Base-by-base conservation (phyloP, 192 early-diverging fungal species). In the Backusella luteola region DNA sequence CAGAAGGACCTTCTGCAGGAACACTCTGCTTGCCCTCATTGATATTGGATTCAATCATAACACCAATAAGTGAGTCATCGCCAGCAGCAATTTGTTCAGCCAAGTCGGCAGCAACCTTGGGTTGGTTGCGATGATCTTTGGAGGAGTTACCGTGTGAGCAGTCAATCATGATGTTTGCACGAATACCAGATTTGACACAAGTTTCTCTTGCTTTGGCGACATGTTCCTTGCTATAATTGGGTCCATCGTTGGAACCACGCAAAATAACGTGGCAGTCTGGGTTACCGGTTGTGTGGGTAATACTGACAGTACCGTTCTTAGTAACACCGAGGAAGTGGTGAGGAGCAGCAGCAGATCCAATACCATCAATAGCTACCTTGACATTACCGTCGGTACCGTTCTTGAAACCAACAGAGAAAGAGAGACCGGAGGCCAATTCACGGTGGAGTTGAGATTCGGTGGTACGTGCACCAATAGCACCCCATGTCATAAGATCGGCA, bases 31-130 rank as follows among this genome's bases (percentile, higher is more conserved):
- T 70, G 59, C 84, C 97, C 86, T 98, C 96, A 35, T 91, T 89
- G 63, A 99, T 80, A 75, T 98, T 92, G 69, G 90, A 92, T 84
- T 98, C 97, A 73, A 99, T 94, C 98, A 99, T 98, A 38, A 99
- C 95, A 67, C 97, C 96, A 67, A 93, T 83, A 79, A 99, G 89
- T 19, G 87, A 75, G 71, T 87, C 83, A 80, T 90, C 90, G 42
- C 94, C 92, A 19, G 90, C 87, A 19, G 88, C 79, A 19, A 84
- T 79, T 34, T 90, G 89, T 21, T 85, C 77, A 52, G 86, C 86
- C 74, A 92, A 82, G 81, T 93, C 88, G 71, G 83, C 85, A 5
- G 88, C 94, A 21, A 98, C 97, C 68, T 94, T 84, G 46, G 90
- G 85, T 87, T 99, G 97, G 76, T 90, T 88, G 59, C 89, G 85